Evolutionary conservation across 208 protist species (phyloP).

Genomic region (Phytomonas sp.): DNA sequence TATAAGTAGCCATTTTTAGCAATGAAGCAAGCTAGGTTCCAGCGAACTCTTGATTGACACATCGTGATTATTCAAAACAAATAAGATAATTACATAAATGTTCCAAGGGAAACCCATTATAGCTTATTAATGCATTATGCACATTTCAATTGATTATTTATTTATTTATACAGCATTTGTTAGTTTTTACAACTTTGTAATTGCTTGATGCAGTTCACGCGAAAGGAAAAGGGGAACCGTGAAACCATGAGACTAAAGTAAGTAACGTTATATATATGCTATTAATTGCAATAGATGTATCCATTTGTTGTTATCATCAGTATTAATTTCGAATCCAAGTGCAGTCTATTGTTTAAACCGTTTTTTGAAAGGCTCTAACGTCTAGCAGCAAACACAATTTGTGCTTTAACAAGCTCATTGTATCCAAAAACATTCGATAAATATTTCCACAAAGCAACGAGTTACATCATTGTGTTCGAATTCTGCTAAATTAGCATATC

Average conservation of each 20-base stretch:
- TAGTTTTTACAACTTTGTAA: background rate
- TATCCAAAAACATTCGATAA: background rate
- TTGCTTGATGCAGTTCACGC: background rate
- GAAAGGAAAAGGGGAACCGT: background rate
- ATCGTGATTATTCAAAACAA: conserved; percentile 4
- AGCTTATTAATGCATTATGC: conserved; percentile 8
- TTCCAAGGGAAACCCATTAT: background rate
- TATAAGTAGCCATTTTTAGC: background rate
- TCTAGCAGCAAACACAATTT: background rate
- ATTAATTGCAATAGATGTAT: conserved; percentile 1
- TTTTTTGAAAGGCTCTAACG: background rate
- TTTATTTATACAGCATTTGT: conserved; percentile 3
- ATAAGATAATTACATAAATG: conserved; percentile 6
- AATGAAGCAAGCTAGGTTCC: background rate
- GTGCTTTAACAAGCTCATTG: background rate
- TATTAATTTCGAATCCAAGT: background rate
- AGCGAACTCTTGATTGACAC: background rate
- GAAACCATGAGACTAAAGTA: background rate
- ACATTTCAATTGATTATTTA: conserved; percentile 8
- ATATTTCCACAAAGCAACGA: background rate
- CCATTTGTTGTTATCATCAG: conserved; percentile 1
- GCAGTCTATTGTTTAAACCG: background rate
- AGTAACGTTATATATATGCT: background rate
- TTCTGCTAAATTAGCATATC: background rate
- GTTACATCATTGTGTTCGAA: background rate